phyloP scores from a whole-genome alignment of 1,139 yeast genomes.

The Pichia kudriavzevii region DNA sequence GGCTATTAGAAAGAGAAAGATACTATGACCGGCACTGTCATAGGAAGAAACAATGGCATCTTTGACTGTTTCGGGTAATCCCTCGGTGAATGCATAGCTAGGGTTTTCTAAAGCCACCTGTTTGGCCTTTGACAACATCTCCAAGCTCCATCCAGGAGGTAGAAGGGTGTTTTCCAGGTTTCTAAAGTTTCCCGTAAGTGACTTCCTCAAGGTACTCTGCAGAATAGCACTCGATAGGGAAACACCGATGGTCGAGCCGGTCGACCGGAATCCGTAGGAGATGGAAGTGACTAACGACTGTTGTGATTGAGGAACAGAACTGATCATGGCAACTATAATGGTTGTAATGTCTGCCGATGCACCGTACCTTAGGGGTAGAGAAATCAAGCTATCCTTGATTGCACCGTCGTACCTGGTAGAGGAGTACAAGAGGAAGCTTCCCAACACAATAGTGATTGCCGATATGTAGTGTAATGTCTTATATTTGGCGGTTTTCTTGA shows the following conservation, averaged over 20 bases:
- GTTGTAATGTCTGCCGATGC: constrained; percentile 36
- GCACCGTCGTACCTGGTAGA: constrained; percentile 14
- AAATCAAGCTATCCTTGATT: constrained; percentile 31
- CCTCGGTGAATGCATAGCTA: constrained; percentile 26
- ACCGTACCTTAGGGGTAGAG: constrained; percentile 35
- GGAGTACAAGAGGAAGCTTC: constrained; percentile 20
- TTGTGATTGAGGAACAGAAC: constrained; percentile 36
- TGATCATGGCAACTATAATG: constrained; percentile 38
- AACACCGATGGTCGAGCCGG: constrained; percentile 45
- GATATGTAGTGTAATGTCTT: constrained; percentile 18
- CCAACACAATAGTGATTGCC: constrained; percentile 27
- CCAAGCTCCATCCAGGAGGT: constrained; percentile 9
- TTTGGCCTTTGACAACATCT: constrained; percentile 7
- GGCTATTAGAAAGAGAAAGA: constrained; percentile 22
- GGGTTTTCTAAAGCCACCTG: constrained; percentile 31
- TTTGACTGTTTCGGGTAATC: constrained; percentile 31
- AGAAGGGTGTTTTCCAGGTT: constrained; percentile 1
- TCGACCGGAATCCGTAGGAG: constrained; percentile 42
- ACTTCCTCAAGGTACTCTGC: constrained; percentile 22
- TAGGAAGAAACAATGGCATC: constrained; percentile 33
- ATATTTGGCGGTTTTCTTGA: constrained; percentile 25
- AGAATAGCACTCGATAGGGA: constrained; percentile 40
- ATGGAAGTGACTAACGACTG: constrained; percentile 46
- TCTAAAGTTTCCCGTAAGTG: constrained; percentile 9
- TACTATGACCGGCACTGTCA: constrained; percentile 32